These are phyloP conservation scores for Schoenoplectus tabernaemontani DNA, from an alignment of 202 grass and related monocot genomes.

Conservation along the genomic window DNA sequence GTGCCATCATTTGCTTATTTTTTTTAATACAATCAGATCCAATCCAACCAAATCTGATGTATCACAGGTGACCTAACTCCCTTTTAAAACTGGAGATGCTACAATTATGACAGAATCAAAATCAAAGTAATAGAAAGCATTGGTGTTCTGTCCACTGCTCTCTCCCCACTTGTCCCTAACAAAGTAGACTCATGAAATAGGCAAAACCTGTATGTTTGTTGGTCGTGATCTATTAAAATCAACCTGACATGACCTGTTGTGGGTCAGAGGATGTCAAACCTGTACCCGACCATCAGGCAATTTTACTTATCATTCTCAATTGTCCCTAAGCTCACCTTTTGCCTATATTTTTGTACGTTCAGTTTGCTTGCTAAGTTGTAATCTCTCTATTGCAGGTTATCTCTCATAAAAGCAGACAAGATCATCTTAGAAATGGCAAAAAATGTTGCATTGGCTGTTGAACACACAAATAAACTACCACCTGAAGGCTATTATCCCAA, in stretches of 20 bases:
- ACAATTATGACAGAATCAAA: no score
- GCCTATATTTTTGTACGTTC: constrained; percentile 25
- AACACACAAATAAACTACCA: constrained; percentile 74
- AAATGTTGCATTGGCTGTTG: constrained; percentile 73
- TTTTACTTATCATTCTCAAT: neutral
- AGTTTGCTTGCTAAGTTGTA: constrained; percentile 28
- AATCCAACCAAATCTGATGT: neutral
- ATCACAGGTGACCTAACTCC: neutral
- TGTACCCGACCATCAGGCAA: neutral
- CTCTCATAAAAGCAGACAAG: constrained; percentile 60
- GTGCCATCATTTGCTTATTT: neutral
- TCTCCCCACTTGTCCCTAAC: neutral
- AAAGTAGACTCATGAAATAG: neutral
- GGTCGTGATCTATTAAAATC: neutral
- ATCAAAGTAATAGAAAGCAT: neutral
- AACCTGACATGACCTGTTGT: neutral
- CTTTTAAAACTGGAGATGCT: no score
- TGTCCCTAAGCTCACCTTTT: constrained; percentile 21
- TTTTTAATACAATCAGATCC: neutral
- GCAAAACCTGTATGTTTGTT: neutral
- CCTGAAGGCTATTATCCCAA: constrained; percentile 39
- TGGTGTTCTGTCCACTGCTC: neutral
- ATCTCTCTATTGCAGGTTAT: constrained; percentile 43
- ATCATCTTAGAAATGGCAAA: constrained; percentile 60
- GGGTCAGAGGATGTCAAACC: neutral